Conservation (phyloP, 2,329 filamentous ascomycete genomes). For the Aspergillus viridinutans region DNA sequence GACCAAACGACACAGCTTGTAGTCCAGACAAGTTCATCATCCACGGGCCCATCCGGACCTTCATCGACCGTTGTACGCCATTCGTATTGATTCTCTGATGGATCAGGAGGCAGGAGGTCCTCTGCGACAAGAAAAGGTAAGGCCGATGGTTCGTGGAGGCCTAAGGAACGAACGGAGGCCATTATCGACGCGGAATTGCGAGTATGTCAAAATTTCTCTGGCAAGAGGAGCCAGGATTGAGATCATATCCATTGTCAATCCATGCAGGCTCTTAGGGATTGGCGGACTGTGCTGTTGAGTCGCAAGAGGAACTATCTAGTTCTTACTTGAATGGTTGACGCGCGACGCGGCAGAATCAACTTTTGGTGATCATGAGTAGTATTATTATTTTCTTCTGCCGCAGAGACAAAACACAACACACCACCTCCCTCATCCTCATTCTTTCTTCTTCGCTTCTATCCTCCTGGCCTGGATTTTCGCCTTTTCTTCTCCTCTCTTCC, state of each 20-base stretch:
- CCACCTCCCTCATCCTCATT: not conserved
- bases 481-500: not conserved
- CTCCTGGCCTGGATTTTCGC: not conserved
- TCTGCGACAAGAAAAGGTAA: constrained; percentile 80
- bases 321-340: not conserved
- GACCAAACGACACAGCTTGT: constrained; percentile 81
- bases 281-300: not conserved
- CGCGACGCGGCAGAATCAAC: not conserved
- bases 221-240: constrained; percentile 19
- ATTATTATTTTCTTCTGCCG: not conserved
- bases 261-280: not conserved
- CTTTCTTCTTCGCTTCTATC: not conserved
- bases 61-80: constrained; percentile 64
- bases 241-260: constrained; percentile 26
- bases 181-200: constrained; percentile 49
- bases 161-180: constrained; percentile 87
- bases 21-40: constrained; percentile 79
- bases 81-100: constrained; percentile 60
- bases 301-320: not conserved
- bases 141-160: constrained; percentile 81
- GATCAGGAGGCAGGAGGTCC: constrained; percentile 66
- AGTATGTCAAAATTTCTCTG: constrained; percentile 17
- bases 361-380: not conserved
- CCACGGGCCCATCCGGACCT: constrained; percentile 44
- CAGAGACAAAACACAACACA: not conserved